These are phyloP conservation scores for Sicyos baderoa DNA, from an alignment of 306 rosid species.

Conservation along the genomic window DNA sequence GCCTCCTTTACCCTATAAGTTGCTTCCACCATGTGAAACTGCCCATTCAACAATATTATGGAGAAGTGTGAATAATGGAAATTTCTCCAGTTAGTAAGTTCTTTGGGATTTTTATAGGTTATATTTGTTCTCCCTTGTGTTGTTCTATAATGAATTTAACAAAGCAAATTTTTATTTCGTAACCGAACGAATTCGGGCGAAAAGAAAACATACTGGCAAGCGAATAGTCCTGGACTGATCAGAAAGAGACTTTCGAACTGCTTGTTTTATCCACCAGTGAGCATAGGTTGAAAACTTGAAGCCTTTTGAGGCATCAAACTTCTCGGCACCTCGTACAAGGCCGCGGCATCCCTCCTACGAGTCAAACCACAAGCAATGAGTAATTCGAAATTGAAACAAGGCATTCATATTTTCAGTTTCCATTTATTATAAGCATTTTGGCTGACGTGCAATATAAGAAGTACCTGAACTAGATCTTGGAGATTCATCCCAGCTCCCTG, in stretches of 20 bases:
- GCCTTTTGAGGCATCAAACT: slow-evolving; percentile 91
- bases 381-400: background rate
- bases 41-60: slow-evolving; percentile 19
- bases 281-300: slow-evolving; percentile 98
- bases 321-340: slow-evolving; percentile 82
- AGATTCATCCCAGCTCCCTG: slow-evolving; percentile 91
- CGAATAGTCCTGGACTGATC: slow-evolving; percentile 89
- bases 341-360: slow-evolving; percentile 95
- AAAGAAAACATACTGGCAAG: slow-evolving; percentile 65
- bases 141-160: background rate
- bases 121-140: too few relatives aligned
- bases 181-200: background rate
- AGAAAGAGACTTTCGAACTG: slow-evolving; percentile 79
- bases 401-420: slow-evolving; percentile 2
- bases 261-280: slow-evolving; percentile 98
- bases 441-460: background rate
- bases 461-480: slow-evolving; percentile 97
- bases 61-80: too few relatives aligned
- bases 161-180: background rate
- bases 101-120: too few relatives aligned
- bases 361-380: background rate
- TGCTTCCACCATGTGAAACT: slow-evolving; percentile 97
- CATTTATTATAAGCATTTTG: background rate
- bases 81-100: background rate
- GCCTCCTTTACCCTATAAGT: slow-evolving; percentile 86